Percentiles rank a stretch among this genome's conserved stretches.
These are phyloP conservation scores for Gnaphalium uliginosum DNA, from an alignment of 129 eudicot species.

Conservation along the genomic window DNA sequence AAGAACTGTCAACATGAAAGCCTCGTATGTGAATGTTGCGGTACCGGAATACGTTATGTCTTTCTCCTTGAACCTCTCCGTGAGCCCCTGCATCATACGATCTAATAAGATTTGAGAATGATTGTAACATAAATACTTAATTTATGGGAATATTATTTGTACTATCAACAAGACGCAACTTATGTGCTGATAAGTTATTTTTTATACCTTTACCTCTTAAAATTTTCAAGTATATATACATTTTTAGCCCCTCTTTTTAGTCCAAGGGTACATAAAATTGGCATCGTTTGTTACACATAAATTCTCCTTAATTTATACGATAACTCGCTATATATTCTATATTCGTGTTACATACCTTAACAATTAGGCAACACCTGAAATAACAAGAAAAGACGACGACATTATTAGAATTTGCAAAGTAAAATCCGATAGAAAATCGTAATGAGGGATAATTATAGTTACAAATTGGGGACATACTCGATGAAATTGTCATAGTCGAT, in stretches of 20 bases:
- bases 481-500: constrained; percentile 84
- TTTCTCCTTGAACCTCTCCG: constrained; percentile 82
- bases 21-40: constrained; percentile 70
- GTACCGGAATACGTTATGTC: constrained; percentile 54
- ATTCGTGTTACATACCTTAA: constrained; percentile 52
- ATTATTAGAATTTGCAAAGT: not conserved
- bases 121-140: not conserved
- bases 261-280: too few species aligned
- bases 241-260: too few species aligned
- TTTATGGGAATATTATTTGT: too few species aligned
- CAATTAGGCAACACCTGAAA: constrained; percentile 86
- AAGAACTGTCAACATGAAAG: constrained; percentile 67
- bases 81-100: constrained; percentile 49
- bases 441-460: not conserved
- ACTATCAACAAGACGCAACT: too few species aligned
- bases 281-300: not conserved
- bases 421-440: not conserved
- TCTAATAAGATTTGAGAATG: not conserved
- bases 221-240: too few species aligned
- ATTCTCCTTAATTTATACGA: not conserved
- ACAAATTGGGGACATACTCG: constrained; percentile 48
- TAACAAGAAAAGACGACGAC: not conserved
- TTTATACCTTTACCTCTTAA: too few species aligned
- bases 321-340: not conserved
- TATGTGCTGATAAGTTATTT: too few species aligned